Evolutionary conservation across 441 rosid genomes (phyloP), one percentile per base, ranked within the genome.

Genomic region (Populus hybrid): DNA sequence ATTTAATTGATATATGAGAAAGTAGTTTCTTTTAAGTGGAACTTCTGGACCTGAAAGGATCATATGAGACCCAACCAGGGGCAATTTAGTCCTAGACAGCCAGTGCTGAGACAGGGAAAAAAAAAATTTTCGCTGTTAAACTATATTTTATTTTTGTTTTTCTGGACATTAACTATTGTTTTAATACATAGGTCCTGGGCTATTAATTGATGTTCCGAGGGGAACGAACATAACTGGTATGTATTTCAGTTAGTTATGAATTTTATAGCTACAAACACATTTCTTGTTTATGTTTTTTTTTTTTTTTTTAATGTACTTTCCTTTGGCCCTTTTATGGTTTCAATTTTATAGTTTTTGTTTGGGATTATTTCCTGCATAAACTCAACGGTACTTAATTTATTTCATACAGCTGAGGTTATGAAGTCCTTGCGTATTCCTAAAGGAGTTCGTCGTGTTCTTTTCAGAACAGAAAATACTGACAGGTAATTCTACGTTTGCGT

Each of bases 131-230:
- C 29, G 29, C 29, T 28, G 29, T 28, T 28, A 3, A 28, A 28
- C 29, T 28, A 28, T 28, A 1, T 28, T 16, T 61, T 61, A 12
- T 18, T 45, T 71, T 20, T 21, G 2, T 40, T 24, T 23, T 16
- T 9, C 9, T 12, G 14, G 31, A 21, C 59, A 59, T 10, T 18
- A 11, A 7, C 38, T 68, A 7, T 63, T 64, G n/a, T 56, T 78
- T 40, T 23, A 33, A 28, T 28, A 28, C 0, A 28, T 21, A 89
- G 94, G 94, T 68, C 91, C 90, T 69, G 93, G 82, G 9, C 68
- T 89, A 64, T 82, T 91, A 56, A 82, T 91, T 78, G 89, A 91
- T 80, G 92, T 88, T 81, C 95, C 92, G 10, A 89, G 89, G 79
- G 77, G 86, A 64, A 77, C 83, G 38, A 89, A 91, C 75, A 86